Evolutionary conservation across 805 yeast species (phyloP).

Genomic region (Nakazawaea pomicola): DNA sequence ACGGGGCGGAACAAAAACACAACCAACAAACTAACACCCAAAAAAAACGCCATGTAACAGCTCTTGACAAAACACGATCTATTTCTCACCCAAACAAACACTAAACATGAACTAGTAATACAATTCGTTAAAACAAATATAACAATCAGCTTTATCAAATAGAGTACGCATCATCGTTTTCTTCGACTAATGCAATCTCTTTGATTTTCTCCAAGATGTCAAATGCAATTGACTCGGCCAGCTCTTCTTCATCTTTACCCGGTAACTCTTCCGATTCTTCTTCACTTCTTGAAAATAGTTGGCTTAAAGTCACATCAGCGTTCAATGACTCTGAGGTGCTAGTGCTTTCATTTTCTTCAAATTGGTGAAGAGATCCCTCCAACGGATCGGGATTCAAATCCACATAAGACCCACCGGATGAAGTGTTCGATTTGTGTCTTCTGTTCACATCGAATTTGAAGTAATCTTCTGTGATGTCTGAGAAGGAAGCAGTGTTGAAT

Average conservation of each 20-base stretch:
- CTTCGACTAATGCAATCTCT: constrained; percentile 2
- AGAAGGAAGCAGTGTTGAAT: constrained; percentile 6
- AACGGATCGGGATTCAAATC: constrained; percentile 4
- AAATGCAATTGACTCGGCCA: constrained; percentile 11
- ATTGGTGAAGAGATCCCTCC: neutral
- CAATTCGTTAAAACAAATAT: neutral
- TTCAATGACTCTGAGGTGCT: neutral
- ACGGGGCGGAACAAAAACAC: too few relatives aligned
- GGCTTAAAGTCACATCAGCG: constrained; percentile 4
- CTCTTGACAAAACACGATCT: too few relatives aligned
- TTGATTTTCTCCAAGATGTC: constrained; percentile 9
- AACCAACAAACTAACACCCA: too few relatives aligned
- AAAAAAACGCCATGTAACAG: too few relatives aligned
- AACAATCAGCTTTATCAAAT: too few relatives aligned
- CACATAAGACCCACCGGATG: constrained; percentile 1
- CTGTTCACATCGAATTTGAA: constrained; percentile 6
- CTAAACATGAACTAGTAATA: neutral
- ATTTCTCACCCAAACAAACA: too few relatives aligned
- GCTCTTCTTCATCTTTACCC: constrained; percentile 6
- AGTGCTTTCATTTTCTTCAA: constrained; percentile 4
- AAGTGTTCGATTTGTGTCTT: constrained; percentile 4
- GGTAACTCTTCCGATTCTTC: neutral
- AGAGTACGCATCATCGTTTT: neutral
- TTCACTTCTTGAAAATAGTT: neutral
- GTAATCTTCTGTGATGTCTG: constrained; percentile 11